These are phyloP conservation scores for Hanseniaspora thailandica DNA, from an alignment of 805 yeast species.

Conservation along the genomic window DNA sequence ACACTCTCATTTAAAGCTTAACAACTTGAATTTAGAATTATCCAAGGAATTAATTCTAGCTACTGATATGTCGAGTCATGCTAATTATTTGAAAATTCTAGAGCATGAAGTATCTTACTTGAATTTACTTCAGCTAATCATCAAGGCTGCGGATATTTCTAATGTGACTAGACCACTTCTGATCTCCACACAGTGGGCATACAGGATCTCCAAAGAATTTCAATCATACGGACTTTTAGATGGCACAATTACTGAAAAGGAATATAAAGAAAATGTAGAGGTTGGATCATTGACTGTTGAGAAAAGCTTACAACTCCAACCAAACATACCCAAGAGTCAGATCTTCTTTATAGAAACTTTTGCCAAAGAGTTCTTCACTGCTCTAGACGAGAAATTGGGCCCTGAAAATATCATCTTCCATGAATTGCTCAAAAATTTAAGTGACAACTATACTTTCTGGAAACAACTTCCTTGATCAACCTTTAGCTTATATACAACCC, in stretches of 20 bases:
- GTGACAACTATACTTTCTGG: constrained; percentile 3
- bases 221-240: constrained; percentile 47
- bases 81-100: constrained; percentile 28
- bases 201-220: constrained; percentile 66
- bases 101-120: neutral
- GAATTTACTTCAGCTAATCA: constrained; percentile 41
- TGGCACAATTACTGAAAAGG: no score
- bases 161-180: constrained; percentile 75
- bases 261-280: no score
- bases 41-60: constrained; percentile 41
- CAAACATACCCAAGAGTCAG: constrained; percentile 57
- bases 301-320: constrained; percentile 37
- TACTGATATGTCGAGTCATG: constrained; percentile 90
- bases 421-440: neutral
- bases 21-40: constrained; percentile 14
- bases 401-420: constrained; percentile 23
- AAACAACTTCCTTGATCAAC: neutral
- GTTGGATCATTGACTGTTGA: constrained; percentile 22
- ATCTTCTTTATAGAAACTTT: constrained; percentile 71
- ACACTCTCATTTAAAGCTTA: neutral
- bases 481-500: neutral
- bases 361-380: constrained; percentile 64
- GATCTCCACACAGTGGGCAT: constrained; percentile 78
- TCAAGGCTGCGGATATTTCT: constrained; percentile 92
- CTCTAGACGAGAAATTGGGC: constrained; percentile 50